Percentiles rank a stretch among this genome's conserved stretches.
Conservation (phyloP, 352 stramenopile genomes). For the Globisporangium paddicum region DNA sequence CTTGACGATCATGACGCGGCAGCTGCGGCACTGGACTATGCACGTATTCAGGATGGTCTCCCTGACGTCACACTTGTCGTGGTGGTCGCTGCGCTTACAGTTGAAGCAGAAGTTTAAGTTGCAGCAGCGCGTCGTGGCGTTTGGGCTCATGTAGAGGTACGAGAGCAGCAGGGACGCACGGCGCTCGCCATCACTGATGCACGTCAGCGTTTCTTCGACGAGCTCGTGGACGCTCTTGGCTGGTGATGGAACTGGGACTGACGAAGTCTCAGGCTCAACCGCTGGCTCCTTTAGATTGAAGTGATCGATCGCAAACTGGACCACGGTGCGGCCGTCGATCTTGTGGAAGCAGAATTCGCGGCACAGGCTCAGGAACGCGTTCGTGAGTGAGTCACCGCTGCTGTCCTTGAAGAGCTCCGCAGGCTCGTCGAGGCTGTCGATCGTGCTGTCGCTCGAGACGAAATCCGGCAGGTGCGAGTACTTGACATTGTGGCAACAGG, state of each 20-base stretch:
- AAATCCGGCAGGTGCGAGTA: constrained; percentile 24
- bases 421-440: background rate
- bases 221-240: background rate
- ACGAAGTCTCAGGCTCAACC: background rate
- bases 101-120: constrained; percentile 34
- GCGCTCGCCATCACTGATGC: constrained; percentile 35
- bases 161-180: constrained; percentile 35
- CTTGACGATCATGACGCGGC: constrained; percentile 42
- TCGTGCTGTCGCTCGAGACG: background rate
- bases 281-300: background rate
- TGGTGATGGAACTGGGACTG: background rate
- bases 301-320: constrained; percentile 3
- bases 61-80: constrained; percentile 18
- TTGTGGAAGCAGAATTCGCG: constrained; percentile 11
- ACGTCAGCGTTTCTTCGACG: constrained; percentile 8
- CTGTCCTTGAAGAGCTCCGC: too few relatives aligned
- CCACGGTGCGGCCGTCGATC: background rate
- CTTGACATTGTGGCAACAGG: constrained; percentile 20
- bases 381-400: too few relatives aligned
- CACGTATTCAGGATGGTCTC: constrained; percentile 19
- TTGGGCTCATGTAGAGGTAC: constrained; percentile 24
- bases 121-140: constrained; percentile 32
- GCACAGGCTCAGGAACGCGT: background rate
- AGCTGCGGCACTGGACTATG: constrained; percentile 31
- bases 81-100: constrained; percentile 30